Evolutionary conservation across 1,284 basidiomycete genomes (phyloP).

Genomic region (Ganoderma resinaceum): DNA sequence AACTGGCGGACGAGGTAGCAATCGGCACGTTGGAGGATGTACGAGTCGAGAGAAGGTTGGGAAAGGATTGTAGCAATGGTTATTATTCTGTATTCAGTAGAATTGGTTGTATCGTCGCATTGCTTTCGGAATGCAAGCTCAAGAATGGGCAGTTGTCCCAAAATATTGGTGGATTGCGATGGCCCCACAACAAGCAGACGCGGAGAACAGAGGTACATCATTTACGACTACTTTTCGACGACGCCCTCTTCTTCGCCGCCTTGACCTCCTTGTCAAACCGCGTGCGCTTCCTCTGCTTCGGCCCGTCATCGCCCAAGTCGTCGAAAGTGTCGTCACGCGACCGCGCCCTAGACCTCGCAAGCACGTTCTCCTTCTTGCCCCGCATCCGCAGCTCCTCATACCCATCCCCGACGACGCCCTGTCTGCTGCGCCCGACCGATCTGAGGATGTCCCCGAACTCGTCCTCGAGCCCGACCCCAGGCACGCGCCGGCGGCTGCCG

Average conservation of each 20-base stretch:
- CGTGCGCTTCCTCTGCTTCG: slow-evolving; percentile 67
- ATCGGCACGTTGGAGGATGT: not conserved
- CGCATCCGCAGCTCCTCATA: slow-evolving; percentile 78
- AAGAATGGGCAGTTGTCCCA: not conserved
- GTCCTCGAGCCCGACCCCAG: slow-evolving; percentile 82
- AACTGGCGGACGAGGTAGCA: slow-evolving; percentile 30
- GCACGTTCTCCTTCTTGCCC: slow-evolving; percentile 68
- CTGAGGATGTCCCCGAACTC: slow-evolving; percentile 85
- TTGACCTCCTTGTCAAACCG: slow-evolving; percentile 81
- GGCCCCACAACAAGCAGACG: not conserved
- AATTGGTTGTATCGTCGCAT: slow-evolving; percentile 11
- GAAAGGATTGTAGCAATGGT: slow-evolving; percentile 4
- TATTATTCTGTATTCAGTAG: slow-evolving; percentile 11
- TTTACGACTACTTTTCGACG: slow-evolving; percentile 31
- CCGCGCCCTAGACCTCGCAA: slow-evolving; percentile 59
- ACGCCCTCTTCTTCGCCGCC: slow-evolving; percentile 51
- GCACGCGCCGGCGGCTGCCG: slow-evolving; percentile 58
- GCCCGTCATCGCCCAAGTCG: slow-evolving; percentile 50
- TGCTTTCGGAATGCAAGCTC: slow-evolving; percentile 13
- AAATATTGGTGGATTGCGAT: not conserved
- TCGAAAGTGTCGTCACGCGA: slow-evolving; percentile 49
- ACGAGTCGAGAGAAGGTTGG: not conserved
- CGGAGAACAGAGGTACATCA: not conserved
- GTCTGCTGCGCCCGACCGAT: slow-evolving; percentile 54
- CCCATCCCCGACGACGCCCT: slow-evolving; percentile 62